Base-by-base conservation (phyloP, 75 land plant genomes). In the Ceratopteris richardii region DNA sequence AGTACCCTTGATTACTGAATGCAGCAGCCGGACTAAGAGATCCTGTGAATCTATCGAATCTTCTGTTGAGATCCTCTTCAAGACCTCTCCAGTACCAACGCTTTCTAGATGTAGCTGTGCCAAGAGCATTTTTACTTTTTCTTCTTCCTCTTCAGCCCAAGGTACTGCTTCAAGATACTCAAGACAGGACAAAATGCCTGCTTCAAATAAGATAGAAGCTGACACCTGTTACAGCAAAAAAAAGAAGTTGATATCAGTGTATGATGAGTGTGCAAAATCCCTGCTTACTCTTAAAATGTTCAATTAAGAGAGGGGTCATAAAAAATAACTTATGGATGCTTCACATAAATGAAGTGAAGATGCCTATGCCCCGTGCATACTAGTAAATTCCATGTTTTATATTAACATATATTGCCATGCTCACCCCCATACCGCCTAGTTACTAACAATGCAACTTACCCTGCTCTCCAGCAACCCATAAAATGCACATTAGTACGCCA, bases 81-180 rank as follows among this genome's bases (percentile, higher is more conserved):
- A 57, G 13, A 92, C 97, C 56, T 92, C 97, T n/a, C 77, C 82
- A 11, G 94, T 81, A 24, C 80, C 91, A 22, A 80, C 62, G 44
- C 68, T 75, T 44, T 85, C 89, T 14, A 92, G 74, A 12, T 68
- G 77, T 30, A 92, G 80, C 74, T 92, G 86, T 0, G 89, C 65
- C 31, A 92, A 57, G n/a, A 92, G 63, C 0, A 84, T 52, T 29
- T 86, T 76, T 40, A 92, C 86, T 62, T 82, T 92, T 65, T 88
- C 97, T 72, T 92, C 97, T 54, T 92, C 97, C 47, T 92, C 97
- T 57, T 92, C 97, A 0, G 97, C 80, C 97, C 97, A 92, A 1
- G 97, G 97, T 13, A 87, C 87, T 12, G 97, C 97, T 61, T 92
- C 97, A 42, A 92, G 61, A 70, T 82, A 92, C 70, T 92, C 97